Evolutionary conservation across 768 basidiomycete genomes (phyloP), one percentile per base, ranked within the genome.

Genomic region (Amylocystis lapponica): DNA sequence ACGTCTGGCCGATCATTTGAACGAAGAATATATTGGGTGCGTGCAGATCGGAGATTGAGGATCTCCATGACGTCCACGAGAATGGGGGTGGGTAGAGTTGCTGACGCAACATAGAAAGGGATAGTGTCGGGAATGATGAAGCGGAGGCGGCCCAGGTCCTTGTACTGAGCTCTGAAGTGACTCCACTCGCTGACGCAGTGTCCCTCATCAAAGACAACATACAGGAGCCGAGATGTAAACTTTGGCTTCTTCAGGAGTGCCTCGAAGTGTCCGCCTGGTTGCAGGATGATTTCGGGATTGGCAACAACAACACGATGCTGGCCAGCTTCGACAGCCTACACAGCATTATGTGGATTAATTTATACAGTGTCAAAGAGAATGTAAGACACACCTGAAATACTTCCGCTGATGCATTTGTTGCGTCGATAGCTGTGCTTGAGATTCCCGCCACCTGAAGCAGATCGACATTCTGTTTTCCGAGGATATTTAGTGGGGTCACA

Each of bases 151-250:
- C 53, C 52, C 2, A 64, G 21, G 10, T 56, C 39, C n/a, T 27
- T 34, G 43, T 70, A 73, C n/a, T 66, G 62, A 3, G 52, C 53
- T 0, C 66, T 51, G 46, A 73, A 72, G 3, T 30, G 36, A 10
- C 59, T 60, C 70, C 70, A 71, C 34, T 60, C 51, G n/a, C 55
- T 65, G 16, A 68, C 57, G 39, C 68, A 69, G 35, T 72, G 69
- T 0, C 53, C 68, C 48, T 72, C 66, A 41, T 72, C 69, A 25
- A 67, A 56, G 6, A 60, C 55, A 12, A 67, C 43, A 46, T 54
- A 53, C 10, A 68, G 46, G 4, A 63, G 39, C 4, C 41, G 35
- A 8, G 44, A 34, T 1, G 47, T 49, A 39, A 66, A 66, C 5
- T 20, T 20, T 2, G 35, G 16, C 14, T 50, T 48, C 30, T 60